Evolutionary conservation across 345 rosid species (phyloP).

Genomic region (Balakata baccata): DNA sequence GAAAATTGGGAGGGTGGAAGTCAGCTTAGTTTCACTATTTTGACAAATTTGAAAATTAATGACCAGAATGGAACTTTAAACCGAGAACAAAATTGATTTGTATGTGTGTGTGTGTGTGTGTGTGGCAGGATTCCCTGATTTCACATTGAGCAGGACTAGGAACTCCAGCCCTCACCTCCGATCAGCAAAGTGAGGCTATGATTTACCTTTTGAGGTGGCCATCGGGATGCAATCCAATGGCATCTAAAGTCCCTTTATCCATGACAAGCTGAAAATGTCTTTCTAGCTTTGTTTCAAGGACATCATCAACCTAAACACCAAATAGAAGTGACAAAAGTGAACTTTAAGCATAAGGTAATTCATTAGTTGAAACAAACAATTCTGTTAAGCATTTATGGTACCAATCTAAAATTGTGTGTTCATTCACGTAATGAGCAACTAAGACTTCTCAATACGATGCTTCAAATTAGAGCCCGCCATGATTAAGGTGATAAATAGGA

Average conservation of each 20-base stretch:
- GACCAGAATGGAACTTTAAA: background rate
- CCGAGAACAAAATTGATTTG: background rate
- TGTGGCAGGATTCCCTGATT: background rate
- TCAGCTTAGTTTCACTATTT: background rate
- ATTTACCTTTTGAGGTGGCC: constrained; percentile 80
- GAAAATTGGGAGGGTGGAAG: constrained; percentile 2
- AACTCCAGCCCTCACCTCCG: background rate
- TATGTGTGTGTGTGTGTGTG: background rate
- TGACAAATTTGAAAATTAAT: background rate
- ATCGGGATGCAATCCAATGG: constrained; percentile 96
- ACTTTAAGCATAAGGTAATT: background rate
- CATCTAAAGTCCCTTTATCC: constrained; percentile 98
- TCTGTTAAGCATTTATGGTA: background rate
- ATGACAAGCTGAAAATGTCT: constrained; percentile 74
- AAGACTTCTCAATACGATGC: background rate
- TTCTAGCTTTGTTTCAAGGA: constrained; percentile 74
- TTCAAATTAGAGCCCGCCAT: background rate
- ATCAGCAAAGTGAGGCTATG: background rate
- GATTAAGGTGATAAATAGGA: background rate
- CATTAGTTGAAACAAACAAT: constrained; percentile 1
- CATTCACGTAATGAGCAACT: background rate
- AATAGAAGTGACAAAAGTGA: background rate
- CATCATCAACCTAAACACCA: constrained; percentile 70
- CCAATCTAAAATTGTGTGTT: background rate
- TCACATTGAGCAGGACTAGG: background rate